phyloP scores from a whole-genome alignment of 2,329 filamentous ascomycete genomes.

The Hypoxylon sp. region DNA sequence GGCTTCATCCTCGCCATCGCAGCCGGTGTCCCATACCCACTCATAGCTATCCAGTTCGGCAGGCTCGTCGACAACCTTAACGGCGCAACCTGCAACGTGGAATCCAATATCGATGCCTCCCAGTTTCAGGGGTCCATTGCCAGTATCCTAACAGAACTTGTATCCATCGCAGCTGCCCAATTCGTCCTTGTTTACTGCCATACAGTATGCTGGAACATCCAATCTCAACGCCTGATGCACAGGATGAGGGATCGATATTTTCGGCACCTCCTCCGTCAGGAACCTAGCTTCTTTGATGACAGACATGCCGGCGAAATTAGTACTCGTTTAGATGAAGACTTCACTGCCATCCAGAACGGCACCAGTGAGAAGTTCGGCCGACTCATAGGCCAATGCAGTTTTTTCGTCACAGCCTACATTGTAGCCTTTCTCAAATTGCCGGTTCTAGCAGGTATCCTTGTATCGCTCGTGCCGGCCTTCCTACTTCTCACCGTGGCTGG shows the following conservation, averaged over 20 bases:
- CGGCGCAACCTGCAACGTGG: constrained; percentile 60
- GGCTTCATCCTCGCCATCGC: constrained; percentile 63
- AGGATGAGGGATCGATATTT: constrained; percentile 75
- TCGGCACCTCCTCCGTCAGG: constrained; percentile 70
- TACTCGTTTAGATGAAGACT: constrained; percentile 75
- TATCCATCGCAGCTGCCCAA: constrained; percentile 75
- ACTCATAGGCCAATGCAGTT: constrained; percentile 72
- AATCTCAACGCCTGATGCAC: constrained; percentile 74
- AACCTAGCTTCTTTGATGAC: constrained; percentile 75
- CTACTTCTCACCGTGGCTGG: constrained; percentile 71
- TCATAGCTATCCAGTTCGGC: constrained; percentile 71
- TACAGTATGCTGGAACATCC: constrained; percentile 74
- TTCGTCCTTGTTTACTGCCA: constrained; percentile 76
- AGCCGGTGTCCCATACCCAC: constrained; percentile 68
- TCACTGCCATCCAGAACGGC: constrained; percentile 76
- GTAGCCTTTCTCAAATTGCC: constrained; percentile 77
- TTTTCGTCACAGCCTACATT: constrained; percentile 77
- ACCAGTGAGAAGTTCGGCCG: constrained; percentile 81
- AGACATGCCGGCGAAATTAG: constrained; percentile 74
- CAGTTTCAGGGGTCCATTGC: constrained; percentile 64
- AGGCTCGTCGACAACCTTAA: constrained; percentile 68
- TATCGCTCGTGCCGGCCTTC: constrained; percentile 75
- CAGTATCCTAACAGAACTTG: constrained; percentile 71
- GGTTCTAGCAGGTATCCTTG: constrained; percentile 73
- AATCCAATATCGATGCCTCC: constrained; percentile 33